Base-by-base conservation (phyloP, 495 filamentous ascomycete species). In the Neurospora sp. region DNA sequence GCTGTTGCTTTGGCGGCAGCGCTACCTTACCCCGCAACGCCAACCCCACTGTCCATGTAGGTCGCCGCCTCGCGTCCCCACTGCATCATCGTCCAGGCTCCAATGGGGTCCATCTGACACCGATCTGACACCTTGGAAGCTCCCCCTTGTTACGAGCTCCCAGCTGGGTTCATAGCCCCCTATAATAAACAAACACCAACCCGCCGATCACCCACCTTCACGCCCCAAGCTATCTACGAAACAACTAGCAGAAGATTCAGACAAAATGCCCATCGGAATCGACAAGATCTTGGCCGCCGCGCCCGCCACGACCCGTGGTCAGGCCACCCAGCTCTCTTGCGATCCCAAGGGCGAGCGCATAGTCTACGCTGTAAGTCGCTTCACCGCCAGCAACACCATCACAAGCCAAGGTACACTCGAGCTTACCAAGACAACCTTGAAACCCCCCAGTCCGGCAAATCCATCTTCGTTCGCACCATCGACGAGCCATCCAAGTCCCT, bases 341-440 rank as follows among this genome's bases (percentile, higher is more conserved):
- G 96, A 99, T 81, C 82, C 91, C 39, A 97, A 97, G 81, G 96
- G 96, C 72, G 92, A 98, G 84, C 89, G 93, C 72, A 90, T 99
- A 81, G 92, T 94, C 69, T 99, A 98, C 79, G 93, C 96, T 69
- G 94, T 97, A 88, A 82, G 90, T 83, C 10, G 20, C 40, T 22
- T 41, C 40, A 37, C 42, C 35, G 18, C 37, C 44, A 42, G 40
- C 61, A 10, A 9, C 22, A 12, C n/a, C 59, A 61, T 48, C 42
- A 71, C 48, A 5, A 20, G 69, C 71, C 9, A 27, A 18, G 3
- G 2, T 10, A 73, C 22, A 12, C 3, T 35, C 10, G 39, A 71
- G 73, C 40, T 53, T 39, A 40, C 65, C 40, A 35, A 61, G 53
- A 61, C 53, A 27, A 35, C 6, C 12, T 61, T 35, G 53, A 35